Percentiles rank a stretch among this genome's conserved stretches.
These are phyloP conservation scores for Pseudogymnoascus verrucosus DNA, from an alignment of 2,329 filamentous ascomycete genomes.

Conservation along the genomic window DNA sequence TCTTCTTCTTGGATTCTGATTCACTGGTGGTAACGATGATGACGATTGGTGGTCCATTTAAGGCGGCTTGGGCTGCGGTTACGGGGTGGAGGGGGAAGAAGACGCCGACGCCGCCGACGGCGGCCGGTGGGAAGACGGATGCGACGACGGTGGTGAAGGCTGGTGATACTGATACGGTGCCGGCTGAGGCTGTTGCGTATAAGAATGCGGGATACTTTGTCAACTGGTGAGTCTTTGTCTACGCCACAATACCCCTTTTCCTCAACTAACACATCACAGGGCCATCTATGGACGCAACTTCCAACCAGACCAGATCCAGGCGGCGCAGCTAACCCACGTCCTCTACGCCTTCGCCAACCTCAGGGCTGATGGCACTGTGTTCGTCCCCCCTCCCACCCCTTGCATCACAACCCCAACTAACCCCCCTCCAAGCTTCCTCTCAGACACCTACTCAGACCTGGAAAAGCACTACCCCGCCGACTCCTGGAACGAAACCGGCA, in stretches of 20 bases:
- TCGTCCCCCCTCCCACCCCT: not conserved
- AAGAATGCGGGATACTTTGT: not conserved
- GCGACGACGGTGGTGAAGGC: not conserved
- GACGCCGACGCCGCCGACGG: not conserved
- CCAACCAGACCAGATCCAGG: constrained; percentile 60
- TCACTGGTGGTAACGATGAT: not conserved
- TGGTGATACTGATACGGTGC: not conserved
- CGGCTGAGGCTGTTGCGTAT: not conserved
- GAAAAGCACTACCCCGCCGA: constrained; percentile 67
- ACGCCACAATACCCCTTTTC: not conserved
- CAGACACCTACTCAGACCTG: constrained; percentile 57
- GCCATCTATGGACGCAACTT: constrained; percentile 33
- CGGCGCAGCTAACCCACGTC: constrained; percentile 63
- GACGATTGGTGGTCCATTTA: not conserved
- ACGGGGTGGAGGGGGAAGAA: not conserved
- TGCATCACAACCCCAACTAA: constrained; percentile 6
- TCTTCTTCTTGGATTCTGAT: not conserved
- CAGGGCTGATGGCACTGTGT: constrained; percentile 47
- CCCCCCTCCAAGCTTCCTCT: not conserved
- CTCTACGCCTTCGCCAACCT: constrained; percentile 76
- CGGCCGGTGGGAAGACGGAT: not conserved
- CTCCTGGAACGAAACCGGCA: constrained; percentile 56
- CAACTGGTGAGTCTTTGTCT: not conserved
- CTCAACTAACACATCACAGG: not conserved
- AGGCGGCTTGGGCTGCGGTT: not conserved